Evolutionary conservation across 768 basidiomycete species (phyloP).

Genomic region (Leccinum broughii): DNA sequence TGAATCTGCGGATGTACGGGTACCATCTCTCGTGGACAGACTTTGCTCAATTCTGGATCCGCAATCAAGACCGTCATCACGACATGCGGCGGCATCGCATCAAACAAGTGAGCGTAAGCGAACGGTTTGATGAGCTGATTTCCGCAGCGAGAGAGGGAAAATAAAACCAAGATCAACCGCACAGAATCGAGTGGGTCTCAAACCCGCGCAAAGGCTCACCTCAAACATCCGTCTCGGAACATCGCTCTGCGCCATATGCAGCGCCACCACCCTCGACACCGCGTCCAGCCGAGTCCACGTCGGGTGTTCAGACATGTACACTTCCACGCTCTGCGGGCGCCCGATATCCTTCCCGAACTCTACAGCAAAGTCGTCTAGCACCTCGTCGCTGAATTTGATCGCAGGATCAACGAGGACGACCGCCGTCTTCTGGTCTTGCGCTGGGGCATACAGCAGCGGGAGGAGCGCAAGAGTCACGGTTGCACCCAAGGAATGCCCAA

Average conservation of each 20-base stretch:
- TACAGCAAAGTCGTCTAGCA: slow-evolving; percentile 1
- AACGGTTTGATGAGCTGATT: slow-evolving; percentile 19
- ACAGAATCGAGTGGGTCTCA: neutral
- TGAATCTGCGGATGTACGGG: slow-evolving; percentile 8
- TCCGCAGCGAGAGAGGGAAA: too few species aligned
- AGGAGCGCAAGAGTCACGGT: slow-evolving; percentile 12
- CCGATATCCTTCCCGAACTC: neutral
- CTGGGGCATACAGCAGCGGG: slow-evolving; percentile 5
- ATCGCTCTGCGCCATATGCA: slow-evolving; percentile 10
- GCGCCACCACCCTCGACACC: slow-evolving; percentile 12
- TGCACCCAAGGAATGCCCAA: slow-evolving; percentile 20
- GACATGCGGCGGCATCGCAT: slow-evolving; percentile 10
- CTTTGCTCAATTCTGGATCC: slow-evolving; percentile 8
- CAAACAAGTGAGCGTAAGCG: slow-evolving; percentile 13
- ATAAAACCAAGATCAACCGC: neutral
- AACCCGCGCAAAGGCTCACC: neutral
- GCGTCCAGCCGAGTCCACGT: slow-evolving; percentile 18
- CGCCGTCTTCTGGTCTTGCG: neutral
- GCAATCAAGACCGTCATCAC: slow-evolving; percentile 17
- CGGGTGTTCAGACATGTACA: slow-evolving; percentile 10
- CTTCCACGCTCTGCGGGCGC: slow-evolving; percentile 8
- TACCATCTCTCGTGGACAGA: slow-evolving; percentile 9
- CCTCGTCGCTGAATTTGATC: slow-evolving; percentile 4
- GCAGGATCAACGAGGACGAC: slow-evolving; percentile 19
- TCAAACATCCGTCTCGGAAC: slow-evolving; percentile 7